phyloP scores from a whole-genome alignment of 352 stramenopile species.

The Pythium rishiriense region DNA sequence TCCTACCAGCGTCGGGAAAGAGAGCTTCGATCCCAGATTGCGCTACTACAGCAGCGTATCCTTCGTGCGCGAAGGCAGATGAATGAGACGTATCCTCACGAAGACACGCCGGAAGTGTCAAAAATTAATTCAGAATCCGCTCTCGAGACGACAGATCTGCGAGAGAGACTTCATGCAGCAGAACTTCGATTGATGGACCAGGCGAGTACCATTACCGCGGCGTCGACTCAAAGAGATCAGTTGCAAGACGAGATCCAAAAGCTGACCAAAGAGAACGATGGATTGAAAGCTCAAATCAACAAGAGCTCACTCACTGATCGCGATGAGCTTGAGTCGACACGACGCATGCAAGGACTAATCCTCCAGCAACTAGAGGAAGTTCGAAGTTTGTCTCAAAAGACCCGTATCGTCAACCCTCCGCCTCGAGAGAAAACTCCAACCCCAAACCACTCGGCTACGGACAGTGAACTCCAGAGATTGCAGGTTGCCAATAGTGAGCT shows the following conservation, averaged over 20 bases:
- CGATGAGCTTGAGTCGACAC: constrained; percentile 14
- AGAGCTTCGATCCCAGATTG: constrained; percentile 38
- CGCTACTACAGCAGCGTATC: constrained; percentile 17
- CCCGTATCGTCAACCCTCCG: background rate
- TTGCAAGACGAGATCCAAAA: background rate
- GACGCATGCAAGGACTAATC: constrained; percentile 21
- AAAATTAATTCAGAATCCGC: background rate
- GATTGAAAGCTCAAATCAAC: constrained; percentile 1
- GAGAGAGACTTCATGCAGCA: constrained; percentile 13
- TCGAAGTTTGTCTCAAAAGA: constrained; percentile 3
- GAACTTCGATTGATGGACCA: constrained; percentile 9
- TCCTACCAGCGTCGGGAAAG: constrained; percentile 49
- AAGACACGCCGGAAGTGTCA: background rate
- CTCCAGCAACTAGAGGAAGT: constrained; percentile 25
- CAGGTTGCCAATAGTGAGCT: constrained; percentile 26
- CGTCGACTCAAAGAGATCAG: background rate
- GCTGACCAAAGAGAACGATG: constrained; percentile 1
- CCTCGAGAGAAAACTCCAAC: constrained; percentile 6
- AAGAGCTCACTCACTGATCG: constrained; percentile 2
- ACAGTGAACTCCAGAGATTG: constrained; percentile 6
- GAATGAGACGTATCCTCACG: background rate
- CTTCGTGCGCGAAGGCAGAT: constrained; percentile 9
- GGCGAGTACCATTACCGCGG: background rate
- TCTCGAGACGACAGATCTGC: constrained; percentile 6
- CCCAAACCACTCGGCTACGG: background rate